Conservation (phyloP, 139 green algal genomes). For the Chlorella sorokiniana region DNA sequence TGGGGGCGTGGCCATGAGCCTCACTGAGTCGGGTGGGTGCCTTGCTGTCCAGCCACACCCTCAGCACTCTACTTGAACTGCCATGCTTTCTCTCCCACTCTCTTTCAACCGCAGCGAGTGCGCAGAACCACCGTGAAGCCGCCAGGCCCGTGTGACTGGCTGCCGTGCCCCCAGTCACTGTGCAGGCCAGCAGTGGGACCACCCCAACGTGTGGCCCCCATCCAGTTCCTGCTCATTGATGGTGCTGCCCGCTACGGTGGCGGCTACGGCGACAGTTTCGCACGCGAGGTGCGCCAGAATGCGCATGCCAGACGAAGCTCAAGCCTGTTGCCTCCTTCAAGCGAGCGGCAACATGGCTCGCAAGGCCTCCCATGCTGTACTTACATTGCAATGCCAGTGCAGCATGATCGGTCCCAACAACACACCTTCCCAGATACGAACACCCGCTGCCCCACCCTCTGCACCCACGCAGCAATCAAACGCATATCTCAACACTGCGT, state of each 20-base stretch:
- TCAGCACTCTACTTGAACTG: too few species aligned
- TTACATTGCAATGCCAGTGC: too few species aligned
- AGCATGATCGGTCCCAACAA: not conserved
- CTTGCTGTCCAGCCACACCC: too few species aligned
- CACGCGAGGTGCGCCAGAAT: not conserved
- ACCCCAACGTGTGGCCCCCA: slow-evolving; percentile 71
- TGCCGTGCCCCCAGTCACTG: too few species aligned
- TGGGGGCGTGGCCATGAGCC: slow-evolving; percentile 7
- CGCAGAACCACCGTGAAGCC: too few species aligned
- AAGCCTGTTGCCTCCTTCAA: too few species aligned
- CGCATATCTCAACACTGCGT: slow-evolving; percentile 54
- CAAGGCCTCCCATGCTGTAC: too few species aligned
- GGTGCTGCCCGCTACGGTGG: not conserved
- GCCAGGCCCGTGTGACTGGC: too few species aligned
- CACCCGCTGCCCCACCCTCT: not conserved
- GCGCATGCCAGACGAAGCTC: too few species aligned
- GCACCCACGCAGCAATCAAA: slow-evolving; percentile 28
- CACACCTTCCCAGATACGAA: not conserved
- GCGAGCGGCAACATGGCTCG: too few species aligned
- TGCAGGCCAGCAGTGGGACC: slow-evolving; percentile 94
- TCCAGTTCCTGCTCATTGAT: slow-evolving; percentile 15
- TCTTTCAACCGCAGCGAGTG: too few species aligned
- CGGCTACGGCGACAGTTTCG: not conserved
- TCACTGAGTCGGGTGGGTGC: not conserved
- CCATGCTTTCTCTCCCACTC: too few species aligned